Evolutionary conservation across 2,329 filamentous ascomycete genomes (phyloP).

Genomic region (Alternaria brassicicola): DNA sequence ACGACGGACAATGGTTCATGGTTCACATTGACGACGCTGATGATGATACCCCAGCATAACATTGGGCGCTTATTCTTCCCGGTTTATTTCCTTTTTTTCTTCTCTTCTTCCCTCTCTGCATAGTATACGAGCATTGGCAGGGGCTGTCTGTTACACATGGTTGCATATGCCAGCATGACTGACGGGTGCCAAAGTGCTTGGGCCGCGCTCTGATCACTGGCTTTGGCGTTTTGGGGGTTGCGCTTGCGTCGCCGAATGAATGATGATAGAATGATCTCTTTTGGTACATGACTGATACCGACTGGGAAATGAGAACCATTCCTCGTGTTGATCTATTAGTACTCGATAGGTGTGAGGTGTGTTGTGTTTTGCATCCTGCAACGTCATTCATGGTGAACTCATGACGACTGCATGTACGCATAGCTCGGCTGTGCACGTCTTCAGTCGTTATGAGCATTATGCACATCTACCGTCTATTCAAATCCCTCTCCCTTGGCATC

Average conservation of each 20-base stretch:
- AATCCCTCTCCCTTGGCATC: conserved; percentile 40
- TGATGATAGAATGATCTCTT: neutral
- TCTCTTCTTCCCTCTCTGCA: conserved; percentile 34
- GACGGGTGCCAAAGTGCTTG: conserved; percentile 49
- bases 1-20: conserved; percentile 12
- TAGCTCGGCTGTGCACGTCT: neutral
- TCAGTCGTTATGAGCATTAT: conserved; percentile 5
- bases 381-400: neutral
- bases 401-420: neutral
- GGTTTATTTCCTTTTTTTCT: conserved; percentile 18
- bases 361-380: neutral
- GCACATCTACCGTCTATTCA: conserved; percentile 27
- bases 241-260: neutral
- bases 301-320: neutral
- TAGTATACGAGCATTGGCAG: conserved; percentile 39
- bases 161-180: conserved; percentile 35
- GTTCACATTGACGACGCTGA: conserved; percentile 16
- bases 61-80: conserved; percentile 30
- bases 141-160: conserved; percentile 14
- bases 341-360: neutral
- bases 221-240: conserved; percentile 34
- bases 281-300: neutral
- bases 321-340: neutral
- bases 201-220: conserved; percentile 35
- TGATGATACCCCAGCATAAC: conserved; percentile 37